A percentile compares a stretch with the other conserved stretches of the same genome.
phyloP scores from a whole-genome alignment of 805 yeast species.

The Candida ovalis region DNA sequence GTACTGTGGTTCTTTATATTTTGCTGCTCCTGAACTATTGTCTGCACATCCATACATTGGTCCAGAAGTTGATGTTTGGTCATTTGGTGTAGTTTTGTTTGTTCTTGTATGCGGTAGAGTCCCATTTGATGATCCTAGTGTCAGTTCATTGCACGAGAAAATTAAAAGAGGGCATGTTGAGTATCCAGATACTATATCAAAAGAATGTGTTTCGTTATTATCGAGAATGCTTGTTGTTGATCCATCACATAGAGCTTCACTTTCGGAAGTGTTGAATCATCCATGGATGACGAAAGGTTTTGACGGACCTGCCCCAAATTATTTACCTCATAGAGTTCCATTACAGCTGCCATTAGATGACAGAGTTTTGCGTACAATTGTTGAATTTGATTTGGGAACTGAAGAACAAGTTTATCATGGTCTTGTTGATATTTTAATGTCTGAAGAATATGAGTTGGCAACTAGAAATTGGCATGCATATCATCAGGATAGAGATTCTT shows the following conservation, averaged over 20 bases:
- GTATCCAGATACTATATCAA: slow-evolving; percentile 78
- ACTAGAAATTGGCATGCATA: slow-evolving; percentile 57
- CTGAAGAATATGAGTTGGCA: slow-evolving; percentile 63
- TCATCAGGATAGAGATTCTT: slow-evolving; percentile 29
- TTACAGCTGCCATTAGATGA: slow-evolving; percentile 64
- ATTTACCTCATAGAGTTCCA: slow-evolving; percentile 77
- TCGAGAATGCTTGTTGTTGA: slow-evolving; percentile 91
- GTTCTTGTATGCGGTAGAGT: slow-evolving; percentile 97
- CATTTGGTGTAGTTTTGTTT: slow-evolving; percentile 93
- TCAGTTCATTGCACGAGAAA: slow-evolving; percentile 87
- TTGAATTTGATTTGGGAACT: slow-evolving; percentile 74
- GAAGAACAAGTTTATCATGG: slow-evolving; percentile 54
- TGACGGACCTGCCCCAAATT: slow-evolving; percentile 65
- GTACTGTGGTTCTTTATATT: slow-evolving; percentile 94
- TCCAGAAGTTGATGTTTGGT: slow-evolving; percentile 98
- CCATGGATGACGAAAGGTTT: slow-evolving; percentile 95
- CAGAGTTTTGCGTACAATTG: slow-evolving; percentile 68
- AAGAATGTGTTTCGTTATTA: slow-evolving; percentile 74
- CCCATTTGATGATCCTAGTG: slow-evolving; percentile 95
- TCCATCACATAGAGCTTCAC: slow-evolving; percentile 73
- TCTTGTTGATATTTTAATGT: slow-evolving; percentile 53
- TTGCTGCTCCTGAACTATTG: slow-evolving; percentile 96
- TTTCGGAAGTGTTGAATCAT: slow-evolving; percentile 76
- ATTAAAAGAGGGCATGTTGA: slow-evolving; percentile 90
- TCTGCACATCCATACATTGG: slow-evolving; percentile 92